Evolutionary conservation across 2,329 filamentous ascomycete genomes (phyloP).

Genomic region (Escovopsis sp.): DNA sequence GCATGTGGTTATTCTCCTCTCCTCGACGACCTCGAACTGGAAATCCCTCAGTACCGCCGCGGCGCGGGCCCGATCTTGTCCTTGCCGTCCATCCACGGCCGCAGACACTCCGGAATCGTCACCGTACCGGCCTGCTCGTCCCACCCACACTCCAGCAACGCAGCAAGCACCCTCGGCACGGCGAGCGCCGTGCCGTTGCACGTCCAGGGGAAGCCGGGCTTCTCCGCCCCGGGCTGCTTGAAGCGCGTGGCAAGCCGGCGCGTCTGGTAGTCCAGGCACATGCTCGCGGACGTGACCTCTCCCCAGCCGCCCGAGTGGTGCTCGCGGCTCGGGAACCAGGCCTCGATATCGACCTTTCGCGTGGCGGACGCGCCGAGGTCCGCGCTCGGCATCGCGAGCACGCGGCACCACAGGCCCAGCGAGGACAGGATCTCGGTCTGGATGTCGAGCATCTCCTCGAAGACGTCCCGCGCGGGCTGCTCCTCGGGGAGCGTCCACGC

Average conservation of each 20-base stretch:
- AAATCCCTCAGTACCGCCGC: slow-evolving; percentile 6
- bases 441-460: slow-evolving; percentile 74
- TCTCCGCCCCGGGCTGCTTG: slow-evolving; percentile 35
- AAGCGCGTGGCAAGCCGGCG: slow-evolving; percentile 66
- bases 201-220: slow-evolving; percentile 67
- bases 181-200: slow-evolving; percentile 90
- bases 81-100: slow-evolving; percentile 70
- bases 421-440: slow-evolving; percentile 70
- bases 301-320: slow-evolving; percentile 49
- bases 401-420: slow-evolving; percentile 69
- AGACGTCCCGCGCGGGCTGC: slow-evolving; percentile 40
- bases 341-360: slow-evolving; percentile 87
- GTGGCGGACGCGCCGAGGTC: slow-evolving; percentile 82
- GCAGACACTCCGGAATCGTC: slow-evolving; percentile 61
- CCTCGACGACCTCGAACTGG: no score
- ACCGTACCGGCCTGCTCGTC: slow-evolving; percentile 54
- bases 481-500: slow-evolving; percentile 61
- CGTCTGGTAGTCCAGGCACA: slow-evolving; percentile 91
- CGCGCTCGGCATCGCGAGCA: slow-evolving; percentile 80
- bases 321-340: slow-evolving; percentile 69
- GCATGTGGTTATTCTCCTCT: no score
- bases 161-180: slow-evolving; percentile 77
- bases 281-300: slow-evolving; percentile 78
- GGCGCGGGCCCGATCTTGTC: slow-evolving; percentile 39
- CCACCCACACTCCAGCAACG: slow-evolving; percentile 84